These are phyloP conservation scores for Neohortaea acidophila DNA, from an alignment of 495 filamentous ascomycete species.

Conservation along the genomic window DNA sequence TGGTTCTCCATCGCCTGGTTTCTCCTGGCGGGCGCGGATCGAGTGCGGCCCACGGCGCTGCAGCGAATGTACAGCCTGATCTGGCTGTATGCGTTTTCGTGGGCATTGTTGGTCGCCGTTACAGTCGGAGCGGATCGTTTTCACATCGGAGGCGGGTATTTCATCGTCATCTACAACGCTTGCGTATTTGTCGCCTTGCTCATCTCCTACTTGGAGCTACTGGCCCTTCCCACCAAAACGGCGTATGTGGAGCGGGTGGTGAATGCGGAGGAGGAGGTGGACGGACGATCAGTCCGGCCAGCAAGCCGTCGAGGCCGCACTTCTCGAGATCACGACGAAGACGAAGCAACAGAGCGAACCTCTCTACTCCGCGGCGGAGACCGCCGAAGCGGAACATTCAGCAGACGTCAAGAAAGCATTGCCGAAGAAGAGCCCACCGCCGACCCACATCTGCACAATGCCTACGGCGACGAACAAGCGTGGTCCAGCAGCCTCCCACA, in stretches of 20 bases:
- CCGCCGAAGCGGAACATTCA: slow-evolving; percentile 34
- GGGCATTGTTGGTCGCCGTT: slow-evolving; percentile 53
- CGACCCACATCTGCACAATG: slow-evolving; percentile 26
- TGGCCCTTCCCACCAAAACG: slow-evolving; percentile 55
- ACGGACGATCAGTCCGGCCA: slow-evolving; percentile 19
- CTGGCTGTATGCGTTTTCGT: slow-evolving; percentile 66
- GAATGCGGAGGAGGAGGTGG: not conserved
- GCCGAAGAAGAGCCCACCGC: slow-evolving; percentile 23
- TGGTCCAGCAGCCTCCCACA: slow-evolving; percentile 69
- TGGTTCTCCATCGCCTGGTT: slow-evolving; percentile 77
- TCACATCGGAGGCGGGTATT: slow-evolving; percentile 62
- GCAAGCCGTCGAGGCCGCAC: slow-evolving; percentile 25
- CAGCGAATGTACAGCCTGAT: slow-evolving; percentile 65
- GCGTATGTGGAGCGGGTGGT: slow-evolving; percentile 32
- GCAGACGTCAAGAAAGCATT: slow-evolving; percentile 42
- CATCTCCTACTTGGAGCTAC: slow-evolving; percentile 50
- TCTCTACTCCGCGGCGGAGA: slow-evolving; percentile 48
- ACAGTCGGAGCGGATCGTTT: slow-evolving; percentile 60
- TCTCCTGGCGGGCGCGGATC: slow-evolving; percentile 65
- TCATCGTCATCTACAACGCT: slow-evolving; percentile 65
- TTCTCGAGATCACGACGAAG: slow-evolving; percentile 30
- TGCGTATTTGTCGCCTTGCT: slow-evolving; percentile 50
- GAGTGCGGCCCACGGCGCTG: slow-evolving; percentile 70
- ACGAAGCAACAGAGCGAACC: slow-evolving; percentile 58
- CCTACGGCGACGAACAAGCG: slow-evolving; percentile 65